phyloP scores from a whole-genome alignment of 257 asterid species.

The Ophiorrhiza pumila region DNA sequence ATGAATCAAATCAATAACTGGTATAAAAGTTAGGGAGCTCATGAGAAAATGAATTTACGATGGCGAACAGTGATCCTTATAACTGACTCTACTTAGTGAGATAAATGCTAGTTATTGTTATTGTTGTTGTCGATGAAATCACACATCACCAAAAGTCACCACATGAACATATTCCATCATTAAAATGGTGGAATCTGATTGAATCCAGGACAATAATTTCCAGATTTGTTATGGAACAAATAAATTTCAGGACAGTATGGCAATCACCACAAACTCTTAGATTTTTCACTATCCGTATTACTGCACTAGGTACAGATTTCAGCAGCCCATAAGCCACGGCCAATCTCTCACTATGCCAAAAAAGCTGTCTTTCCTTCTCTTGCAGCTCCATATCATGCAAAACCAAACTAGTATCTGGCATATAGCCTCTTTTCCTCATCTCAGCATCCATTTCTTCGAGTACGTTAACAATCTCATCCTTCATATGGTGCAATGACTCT shows the following conservation, averaged over 20 bases:
- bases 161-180: slow-evolving; percentile 62
- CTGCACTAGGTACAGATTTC: slow-evolving; percentile 46
- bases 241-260: slow-evolving; percentile 54
- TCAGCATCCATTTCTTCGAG: slow-evolving; percentile 53
- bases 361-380: slow-evolving; percentile 78
- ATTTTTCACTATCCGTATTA: slow-evolving; percentile 58
- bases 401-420: slow-evolving; percentile 55
- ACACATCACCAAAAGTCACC: slow-evolving; percentile 53
- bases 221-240: slow-evolving; percentile 39
- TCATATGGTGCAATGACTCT: slow-evolving; percentile 47
- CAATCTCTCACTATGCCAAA: slow-evolving; percentile 82
- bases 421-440: slow-evolving; percentile 73
- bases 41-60: too few species aligned
- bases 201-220: slow-evolving; percentile 67
- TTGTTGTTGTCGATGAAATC: not conserved
- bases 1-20: too few species aligned
- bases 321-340: slow-evolving; percentile 78
- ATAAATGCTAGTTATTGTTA: too few species aligned
- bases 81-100: too few species aligned
- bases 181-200: slow-evolving; percentile 65
- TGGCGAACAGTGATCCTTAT: too few species aligned
- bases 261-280: slow-evolving; percentile 70
- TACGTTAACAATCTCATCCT: slow-evolving; percentile 44
- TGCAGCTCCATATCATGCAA: slow-evolving; percentile 67
- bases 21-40: too few species aligned